phyloP scores from a whole-genome alignment of 2,329 filamentous ascomycete species.

The Nemania sp. region DNA sequence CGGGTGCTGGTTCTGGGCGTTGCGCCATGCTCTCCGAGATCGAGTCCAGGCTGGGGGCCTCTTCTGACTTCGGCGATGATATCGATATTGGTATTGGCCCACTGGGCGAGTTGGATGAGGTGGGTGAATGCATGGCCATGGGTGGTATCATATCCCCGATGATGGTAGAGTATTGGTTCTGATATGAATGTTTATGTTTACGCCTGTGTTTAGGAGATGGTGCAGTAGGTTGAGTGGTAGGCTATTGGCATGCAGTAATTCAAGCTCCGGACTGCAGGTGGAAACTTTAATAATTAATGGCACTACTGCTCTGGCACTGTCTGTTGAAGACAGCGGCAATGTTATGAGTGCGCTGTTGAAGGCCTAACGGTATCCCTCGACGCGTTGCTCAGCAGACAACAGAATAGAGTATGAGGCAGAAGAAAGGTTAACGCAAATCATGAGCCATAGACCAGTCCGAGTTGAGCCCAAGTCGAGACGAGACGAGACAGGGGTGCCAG shows the following conservation, averaged over 20 bases:
- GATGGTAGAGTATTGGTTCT: constrained; percentile 5
- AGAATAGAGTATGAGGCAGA: background rate
- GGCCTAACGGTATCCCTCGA: constrained; percentile 32
- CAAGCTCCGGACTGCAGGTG: background rate
- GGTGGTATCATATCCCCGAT: constrained; percentile 1
- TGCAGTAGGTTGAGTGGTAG: constrained; percentile 1
- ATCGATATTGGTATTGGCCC: background rate
- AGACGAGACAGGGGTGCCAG: background rate
- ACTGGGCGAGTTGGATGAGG: constrained; percentile 25
- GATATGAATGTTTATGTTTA: constrained; percentile 7
- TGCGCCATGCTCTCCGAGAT: constrained; percentile 1
- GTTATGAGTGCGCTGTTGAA: constrained; percentile 40
- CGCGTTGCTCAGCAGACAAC: background rate
- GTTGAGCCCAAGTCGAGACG: background rate
- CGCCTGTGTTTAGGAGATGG: background rate
- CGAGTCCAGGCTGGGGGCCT: constrained; percentile 8
- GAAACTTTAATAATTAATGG: background rate
- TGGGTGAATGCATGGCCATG: background rate
- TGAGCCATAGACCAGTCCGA: background rate
- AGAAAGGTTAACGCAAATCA: background rate
- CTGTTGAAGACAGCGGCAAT: constrained; percentile 41
- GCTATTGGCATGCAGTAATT: constrained; percentile 12
- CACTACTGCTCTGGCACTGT: constrained; percentile 35
- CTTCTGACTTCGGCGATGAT: background rate
- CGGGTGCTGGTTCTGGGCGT: constrained; percentile 17